Conservation (phyloP, 2,329 filamentous ascomycete genomes). For the Penicillium sp. region DNA sequence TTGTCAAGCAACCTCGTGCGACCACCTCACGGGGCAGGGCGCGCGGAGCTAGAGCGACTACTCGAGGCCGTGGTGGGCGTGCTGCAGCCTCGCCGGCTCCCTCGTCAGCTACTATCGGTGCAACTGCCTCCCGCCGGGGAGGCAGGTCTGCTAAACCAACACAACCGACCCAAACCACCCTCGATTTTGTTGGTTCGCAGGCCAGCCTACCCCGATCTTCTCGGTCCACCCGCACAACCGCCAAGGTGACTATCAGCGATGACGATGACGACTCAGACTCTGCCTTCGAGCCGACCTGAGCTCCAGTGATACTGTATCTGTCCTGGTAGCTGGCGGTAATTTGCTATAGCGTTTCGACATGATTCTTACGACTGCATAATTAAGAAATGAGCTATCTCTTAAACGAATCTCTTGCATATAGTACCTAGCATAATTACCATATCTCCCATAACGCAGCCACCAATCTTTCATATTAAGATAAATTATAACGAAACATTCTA, state of each 20-base stretch:
- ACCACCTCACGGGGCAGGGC: constrained; percentile 28
- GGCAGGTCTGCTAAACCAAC: constrained; percentile 28
- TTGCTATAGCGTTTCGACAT: neutral
- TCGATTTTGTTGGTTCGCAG: constrained; percentile 45
- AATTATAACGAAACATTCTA: too few species aligned
- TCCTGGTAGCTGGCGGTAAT: neutral
- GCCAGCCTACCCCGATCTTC: constrained; percentile 29
- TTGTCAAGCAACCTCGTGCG: constrained; percentile 39
- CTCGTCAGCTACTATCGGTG: constrained; percentile 32
- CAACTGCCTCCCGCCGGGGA: constrained; percentile 26
- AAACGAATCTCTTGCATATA: neutral
- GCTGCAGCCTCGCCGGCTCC: constrained; percentile 33
- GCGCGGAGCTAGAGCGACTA: constrained; percentile 14
- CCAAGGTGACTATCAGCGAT: constrained; percentile 39
- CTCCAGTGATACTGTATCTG: neutral
- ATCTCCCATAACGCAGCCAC: too few species aligned
- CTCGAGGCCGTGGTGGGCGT: constrained; percentile 27
- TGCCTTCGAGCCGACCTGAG: constrained; percentile 44
- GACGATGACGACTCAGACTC: constrained; percentile 45
- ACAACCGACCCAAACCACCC: constrained; percentile 40
- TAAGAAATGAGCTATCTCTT: neutral
- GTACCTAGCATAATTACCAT: too few species aligned
- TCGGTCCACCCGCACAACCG: constrained; percentile 32
- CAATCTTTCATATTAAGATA: too few species aligned
- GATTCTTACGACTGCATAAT: constrained; percentile 1